Evolutionary conservation across 257 asterid genomes (phyloP).

Genomic region (Capsicum chinense): DNA sequence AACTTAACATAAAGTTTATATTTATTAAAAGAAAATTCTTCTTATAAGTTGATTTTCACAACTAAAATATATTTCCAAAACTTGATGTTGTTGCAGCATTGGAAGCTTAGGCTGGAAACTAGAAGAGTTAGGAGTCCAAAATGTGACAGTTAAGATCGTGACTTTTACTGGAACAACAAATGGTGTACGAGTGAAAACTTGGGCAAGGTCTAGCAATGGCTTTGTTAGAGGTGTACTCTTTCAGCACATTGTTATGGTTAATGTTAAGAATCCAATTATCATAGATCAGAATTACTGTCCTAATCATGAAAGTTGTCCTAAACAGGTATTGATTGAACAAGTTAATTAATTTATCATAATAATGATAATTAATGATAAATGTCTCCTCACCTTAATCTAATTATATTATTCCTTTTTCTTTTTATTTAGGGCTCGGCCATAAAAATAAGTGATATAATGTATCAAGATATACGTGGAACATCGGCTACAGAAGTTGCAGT

Average conservation of each 20-base stretch:
- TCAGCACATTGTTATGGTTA: constrained; percentile 29
- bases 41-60: neutral
- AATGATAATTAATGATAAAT: too few relatives aligned
- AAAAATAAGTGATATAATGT: neutral
- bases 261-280: constrained; percentile 35
- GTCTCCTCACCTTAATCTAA: neutral
- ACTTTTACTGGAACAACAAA: constrained; percentile 27
- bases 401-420: neutral
- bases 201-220: constrained; percentile 37
- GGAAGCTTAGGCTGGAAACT: constrained; percentile 35
- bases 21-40: neutral
- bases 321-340: neutral
- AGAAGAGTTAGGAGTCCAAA: constrained; percentile 34
- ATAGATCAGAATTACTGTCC: constrained; percentile 37
- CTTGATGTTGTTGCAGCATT: constrained; percentile 26
- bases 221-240: constrained; percentile 31
- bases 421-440: neutral
- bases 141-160: constrained; percentile 28
- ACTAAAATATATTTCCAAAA: neutral
- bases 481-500: neutral
- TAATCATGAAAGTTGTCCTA: constrained; percentile 28
- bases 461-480: neutral
- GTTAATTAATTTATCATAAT: neutral
- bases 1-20: neutral
- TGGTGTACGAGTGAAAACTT: constrained; percentile 37